phyloP scores from a whole-genome alignment of 306 rosid species.

The Glycyrrhiza uralensis region DNA sequence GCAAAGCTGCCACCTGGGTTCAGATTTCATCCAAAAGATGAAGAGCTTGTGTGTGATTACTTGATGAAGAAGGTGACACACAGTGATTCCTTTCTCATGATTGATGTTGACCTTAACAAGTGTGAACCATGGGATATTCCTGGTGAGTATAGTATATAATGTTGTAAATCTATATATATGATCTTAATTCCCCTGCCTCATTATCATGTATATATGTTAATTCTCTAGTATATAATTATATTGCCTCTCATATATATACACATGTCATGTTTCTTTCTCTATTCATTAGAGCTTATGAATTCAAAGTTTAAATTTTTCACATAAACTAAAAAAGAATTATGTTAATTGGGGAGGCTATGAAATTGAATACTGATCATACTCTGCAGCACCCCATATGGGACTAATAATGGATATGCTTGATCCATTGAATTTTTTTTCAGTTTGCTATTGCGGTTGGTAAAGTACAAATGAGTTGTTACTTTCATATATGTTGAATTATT shows the following conservation, averaged over 20 bases:
- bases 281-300: not conserved
- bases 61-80: constrained; percentile 64
- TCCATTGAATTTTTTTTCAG: not conserved
- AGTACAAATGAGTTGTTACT: constrained; percentile 35
- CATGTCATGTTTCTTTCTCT: not conserved
- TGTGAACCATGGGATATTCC: constrained; percentile 97
- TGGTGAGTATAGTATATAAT: constrained; percentile 40
- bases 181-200: not conserved
- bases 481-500: constrained; percentile 26
- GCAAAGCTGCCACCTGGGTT: constrained; percentile 86
- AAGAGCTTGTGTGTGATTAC: constrained; percentile 87
- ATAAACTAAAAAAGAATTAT: not conserved
- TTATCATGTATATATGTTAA: constrained; percentile 12
- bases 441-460: constrained; percentile 26
- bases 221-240: not conserved
- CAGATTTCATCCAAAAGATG: constrained; percentile 93
- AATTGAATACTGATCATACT: not conserved
- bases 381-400: not conserved
- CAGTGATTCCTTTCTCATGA: constrained; percentile 55
- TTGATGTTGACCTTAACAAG: constrained; percentile 94
- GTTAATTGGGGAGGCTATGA: not conserved
- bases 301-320: not conserved
- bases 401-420: constrained; percentile 21
- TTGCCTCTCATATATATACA: not conserved
- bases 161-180: not conserved